These are phyloP conservation scores for Oryza glaberrima DNA, from an alignment of 176 grass and related monocot species.

Conservation along the genomic window DNA sequence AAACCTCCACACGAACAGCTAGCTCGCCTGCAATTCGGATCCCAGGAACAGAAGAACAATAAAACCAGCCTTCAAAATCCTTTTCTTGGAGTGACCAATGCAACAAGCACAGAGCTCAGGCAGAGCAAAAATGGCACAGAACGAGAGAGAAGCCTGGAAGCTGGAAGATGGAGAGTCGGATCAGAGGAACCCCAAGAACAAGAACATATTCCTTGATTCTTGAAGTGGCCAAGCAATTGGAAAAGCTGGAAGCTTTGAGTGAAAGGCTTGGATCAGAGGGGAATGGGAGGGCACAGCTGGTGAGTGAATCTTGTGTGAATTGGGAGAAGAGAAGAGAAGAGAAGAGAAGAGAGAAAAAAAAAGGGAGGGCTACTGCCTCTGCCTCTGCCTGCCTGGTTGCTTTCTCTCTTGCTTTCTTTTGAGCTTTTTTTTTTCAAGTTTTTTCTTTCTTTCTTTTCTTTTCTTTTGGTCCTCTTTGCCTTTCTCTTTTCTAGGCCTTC, in stretches of 20 bases:
- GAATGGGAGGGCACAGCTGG: slow-evolving; percentile 50
- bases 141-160: slow-evolving; percentile 14
- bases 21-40: slow-evolving; percentile 28
- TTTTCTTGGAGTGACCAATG: slow-evolving; percentile 26
- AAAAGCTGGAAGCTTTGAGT: slow-evolving; percentile 53
- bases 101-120: background rate
- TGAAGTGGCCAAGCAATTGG: slow-evolving; percentile 57
- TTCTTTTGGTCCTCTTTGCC: slow-evolving; percentile 19
- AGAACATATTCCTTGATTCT: slow-evolving; percentile 68
- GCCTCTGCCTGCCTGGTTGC: slow-evolving; percentile 13
- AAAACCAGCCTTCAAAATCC: slow-evolving; percentile 41
- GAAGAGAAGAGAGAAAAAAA: background rate
- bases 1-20: slow-evolving; percentile 22
- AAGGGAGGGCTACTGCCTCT: slow-evolving; percentile 21
- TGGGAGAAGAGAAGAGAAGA: slow-evolving; percentile 27
- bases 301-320: slow-evolving; percentile 60
- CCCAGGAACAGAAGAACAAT: slow-evolving; percentile 6
- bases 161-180: background rate
- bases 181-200: slow-evolving; percentile 44
- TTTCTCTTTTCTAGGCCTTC: slow-evolving; percentile 27
- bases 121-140: slow-evolving; percentile 43
- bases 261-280: slow-evolving; percentile 64
- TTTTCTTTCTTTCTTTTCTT: background rate
- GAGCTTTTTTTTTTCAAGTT: slow-evolving; percentile 46
- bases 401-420: slow-evolving; percentile 60